phyloP scores from a whole-genome alignment of 768 basidiomycete species.

The Suillus subalutaceus region DNA sequence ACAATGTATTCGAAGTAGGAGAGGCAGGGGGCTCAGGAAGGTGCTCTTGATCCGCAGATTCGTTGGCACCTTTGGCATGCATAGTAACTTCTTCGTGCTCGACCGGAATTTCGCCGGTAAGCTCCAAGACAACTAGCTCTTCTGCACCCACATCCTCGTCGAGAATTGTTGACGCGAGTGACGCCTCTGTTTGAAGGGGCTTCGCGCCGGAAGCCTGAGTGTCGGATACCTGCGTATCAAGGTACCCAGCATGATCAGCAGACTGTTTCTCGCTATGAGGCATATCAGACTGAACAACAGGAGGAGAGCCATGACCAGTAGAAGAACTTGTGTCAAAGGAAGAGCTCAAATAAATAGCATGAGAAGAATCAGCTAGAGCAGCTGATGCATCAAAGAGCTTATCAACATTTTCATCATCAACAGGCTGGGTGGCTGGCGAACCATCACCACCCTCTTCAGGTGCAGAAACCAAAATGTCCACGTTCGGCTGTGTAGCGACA shows the following conservation, averaged over 20 bases:
- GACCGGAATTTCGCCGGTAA: slow-evolving; percentile 21
- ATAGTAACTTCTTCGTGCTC: slow-evolving; percentile 19
- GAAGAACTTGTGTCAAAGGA: slow-evolving; percentile 51
- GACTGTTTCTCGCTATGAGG: slow-evolving; percentile 45
- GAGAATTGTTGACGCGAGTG: slow-evolving; percentile 55
- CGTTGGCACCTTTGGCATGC: slow-evolving; percentile 21
- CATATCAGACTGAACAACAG: slow-evolving; percentile 42
- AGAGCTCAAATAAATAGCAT: slow-evolving; percentile 35
- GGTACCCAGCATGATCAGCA: slow-evolving; percentile 50
- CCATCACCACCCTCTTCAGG: slow-evolving; percentile 22
- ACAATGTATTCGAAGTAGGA: slow-evolving; percentile 52
- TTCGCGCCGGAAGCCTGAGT: slow-evolving; percentile 22
- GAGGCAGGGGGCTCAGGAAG: slow-evolving; percentile 64
- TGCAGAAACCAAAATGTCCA: slow-evolving; percentile 23
- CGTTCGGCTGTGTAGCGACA: slow-evolving; percentile 24
- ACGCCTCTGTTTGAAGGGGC: slow-evolving; percentile 45
- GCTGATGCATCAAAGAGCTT: slow-evolving; percentile 24
- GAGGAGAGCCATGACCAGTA: slow-evolving; percentile 43
- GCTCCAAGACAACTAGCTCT: slow-evolving; percentile 21
- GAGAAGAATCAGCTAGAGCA: slow-evolving; percentile 33
- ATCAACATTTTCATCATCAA: slow-evolving; percentile 23
- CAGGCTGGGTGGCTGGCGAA: slow-evolving; percentile 26
- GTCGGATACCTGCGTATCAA: slow-evolving; percentile 45
- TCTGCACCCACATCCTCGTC: slow-evolving; percentile 44
- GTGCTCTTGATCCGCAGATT: slow-evolving; percentile 43